Evolutionary conservation across 2,329 filamentous ascomycete genomes (phyloP).

Genomic region (Ophiosphaerella korrae): DNA sequence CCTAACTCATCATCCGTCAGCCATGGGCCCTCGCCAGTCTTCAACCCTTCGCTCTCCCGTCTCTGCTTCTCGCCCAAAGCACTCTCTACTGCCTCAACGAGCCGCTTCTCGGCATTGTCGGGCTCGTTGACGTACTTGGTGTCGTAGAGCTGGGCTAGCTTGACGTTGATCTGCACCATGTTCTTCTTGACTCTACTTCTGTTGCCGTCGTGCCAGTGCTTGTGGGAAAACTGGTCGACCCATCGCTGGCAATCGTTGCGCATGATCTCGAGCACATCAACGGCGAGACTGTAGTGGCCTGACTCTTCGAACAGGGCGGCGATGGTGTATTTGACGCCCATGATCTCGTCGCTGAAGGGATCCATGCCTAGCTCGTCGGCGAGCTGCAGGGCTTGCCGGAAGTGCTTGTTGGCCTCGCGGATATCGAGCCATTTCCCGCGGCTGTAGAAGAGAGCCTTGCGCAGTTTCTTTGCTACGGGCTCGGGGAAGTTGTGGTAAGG

Average conservation of each 20-base stretch:
- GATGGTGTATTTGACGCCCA: slow-evolving; percentile 85
- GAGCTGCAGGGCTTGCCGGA: slow-evolving; percentile 75
- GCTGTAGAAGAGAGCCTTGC: slow-evolving; percentile 86
- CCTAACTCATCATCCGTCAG: slow-evolving; percentile 73
- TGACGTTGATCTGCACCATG: slow-evolving; percentile 76
- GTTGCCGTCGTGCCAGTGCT: slow-evolving; percentile 49
- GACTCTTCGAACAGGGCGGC: slow-evolving; percentile 80
- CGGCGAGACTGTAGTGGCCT: slow-evolving; percentile 70
- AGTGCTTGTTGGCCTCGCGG: slow-evolving; percentile 79
- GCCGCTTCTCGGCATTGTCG: slow-evolving; percentile 73
- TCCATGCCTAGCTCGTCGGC: slow-evolving; percentile 79
- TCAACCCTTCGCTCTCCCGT: slow-evolving; percentile 69
- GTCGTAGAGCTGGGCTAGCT: slow-evolving; percentile 82
- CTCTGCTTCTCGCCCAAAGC: slow-evolving; percentile 74
- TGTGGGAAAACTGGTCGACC: slow-evolving; percentile 52
- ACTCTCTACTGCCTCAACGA: slow-evolving; percentile 83
- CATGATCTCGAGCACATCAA: slow-evolving; percentile 79
- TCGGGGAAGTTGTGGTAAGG: slow-evolving; percentile 67
- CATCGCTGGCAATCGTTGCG: slow-evolving; percentile 67
- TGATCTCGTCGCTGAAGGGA: slow-evolving; percentile 86
- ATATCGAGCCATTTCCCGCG: slow-evolving; percentile 68
- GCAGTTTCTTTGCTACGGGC: slow-evolving; percentile 75
- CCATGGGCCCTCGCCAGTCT: slow-evolving; percentile 73
- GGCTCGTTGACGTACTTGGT: slow-evolving; percentile 75
- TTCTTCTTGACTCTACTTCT: slow-evolving; percentile 73